Evolutionary conservation across 1,284 basidiomycete genomes (phyloP), one percentile per base, ranked within the genome.

Genomic region (Neonothopanus nambi): DNA sequence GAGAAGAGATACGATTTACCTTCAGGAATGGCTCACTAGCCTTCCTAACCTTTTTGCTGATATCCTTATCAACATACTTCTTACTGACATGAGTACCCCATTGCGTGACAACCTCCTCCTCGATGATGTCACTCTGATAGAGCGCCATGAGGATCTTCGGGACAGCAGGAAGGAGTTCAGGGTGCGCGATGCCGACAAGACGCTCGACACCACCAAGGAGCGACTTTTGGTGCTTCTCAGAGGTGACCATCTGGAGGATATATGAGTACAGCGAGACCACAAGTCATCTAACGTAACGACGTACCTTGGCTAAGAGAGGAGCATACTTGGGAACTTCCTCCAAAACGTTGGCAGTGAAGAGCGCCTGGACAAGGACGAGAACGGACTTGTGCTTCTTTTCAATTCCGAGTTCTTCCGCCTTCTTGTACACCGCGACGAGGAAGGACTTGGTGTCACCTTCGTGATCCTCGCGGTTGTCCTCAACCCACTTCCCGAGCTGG

Each of bases 61-160:
- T 89, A 24, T 98, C 95, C 75, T 93, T 95, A 74, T 96, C 92
- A 54, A 96, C 93, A 68, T 97, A 98, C 79, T 99, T 98, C 80
- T 93, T 97, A 74, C 89, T 93, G 63, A 97, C 94, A 66, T 98
- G 96, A 5, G 93, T 98, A 28, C 95, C 95, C 95, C 95, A 99
- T 61, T 95, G 86, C 47, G 81, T 85, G 58, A 95, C 79, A 15
- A 97, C 80, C 26, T 94, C 94, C 70, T 99, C 96, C 17, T 98
- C 95, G 43, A 99, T 75, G 18, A 98, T 78, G 63, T 99, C 96
- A 45, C 80, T 82, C 72, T 99, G 95, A 73, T 98, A 99, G 61
- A 97, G 82, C 11, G 73, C 84, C 96, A 99, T 98, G 59, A 99
- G 81, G 59, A 97, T 87, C 75, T 98, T 98, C 42, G 94, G 93